A percentile compares a stretch with the other conserved stretches of the same genome.
phyloP scores from a whole-genome alignment of 768 basidiomycete species.

The Termitomyces eurrhizus region DNA sequence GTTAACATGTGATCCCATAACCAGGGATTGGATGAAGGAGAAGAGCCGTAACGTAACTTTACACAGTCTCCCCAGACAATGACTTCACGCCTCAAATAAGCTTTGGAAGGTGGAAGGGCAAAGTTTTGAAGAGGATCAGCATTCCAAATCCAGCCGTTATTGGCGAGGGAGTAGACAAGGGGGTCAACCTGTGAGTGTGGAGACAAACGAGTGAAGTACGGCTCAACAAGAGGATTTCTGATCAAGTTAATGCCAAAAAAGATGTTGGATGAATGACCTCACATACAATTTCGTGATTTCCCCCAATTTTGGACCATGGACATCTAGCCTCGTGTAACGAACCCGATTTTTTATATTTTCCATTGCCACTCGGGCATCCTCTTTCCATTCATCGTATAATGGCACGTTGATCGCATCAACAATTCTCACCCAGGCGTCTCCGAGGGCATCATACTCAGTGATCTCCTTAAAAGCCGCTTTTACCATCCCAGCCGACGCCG shows the following conservation, averaged over 20 bases:
- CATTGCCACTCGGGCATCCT: conserved; percentile 71
- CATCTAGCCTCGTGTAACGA: conserved; percentile 78
- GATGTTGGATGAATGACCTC: neutral
- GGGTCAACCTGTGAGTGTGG: conserved; percentile 40
- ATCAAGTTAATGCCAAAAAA: conserved; percentile 5
- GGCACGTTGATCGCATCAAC: conserved; percentile 88
- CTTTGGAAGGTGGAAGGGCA: conserved; percentile 87
- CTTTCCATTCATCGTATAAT: conserved; percentile 83
- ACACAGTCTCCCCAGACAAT: conserved; percentile 99
- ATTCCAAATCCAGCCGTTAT: conserved; percentile 99
- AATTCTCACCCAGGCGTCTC: conserved; percentile 70
- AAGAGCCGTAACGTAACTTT: conserved; percentile 89
- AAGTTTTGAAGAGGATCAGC: conserved; percentile 95
- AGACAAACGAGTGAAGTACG: conserved; percentile 85
- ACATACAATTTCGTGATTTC: conserved; percentile 70
- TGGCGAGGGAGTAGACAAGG: conserved; percentile 78
- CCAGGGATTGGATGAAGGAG: conserved; percentile 84
- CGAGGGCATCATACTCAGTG: conserved; percentile 46
- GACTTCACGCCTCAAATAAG: conserved; percentile 92
- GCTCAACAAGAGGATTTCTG: conserved; percentile 83
- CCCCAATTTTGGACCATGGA: conserved; percentile 79
- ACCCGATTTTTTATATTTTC: conserved; percentile 73
- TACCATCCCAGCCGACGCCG: conserved; percentile 70
- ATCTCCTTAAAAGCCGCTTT: conserved; percentile 59
- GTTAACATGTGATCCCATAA: conserved; percentile 88